Conservation (phyloP, 345 rosid genomes). For the Eucalyptus rudis region DNA sequence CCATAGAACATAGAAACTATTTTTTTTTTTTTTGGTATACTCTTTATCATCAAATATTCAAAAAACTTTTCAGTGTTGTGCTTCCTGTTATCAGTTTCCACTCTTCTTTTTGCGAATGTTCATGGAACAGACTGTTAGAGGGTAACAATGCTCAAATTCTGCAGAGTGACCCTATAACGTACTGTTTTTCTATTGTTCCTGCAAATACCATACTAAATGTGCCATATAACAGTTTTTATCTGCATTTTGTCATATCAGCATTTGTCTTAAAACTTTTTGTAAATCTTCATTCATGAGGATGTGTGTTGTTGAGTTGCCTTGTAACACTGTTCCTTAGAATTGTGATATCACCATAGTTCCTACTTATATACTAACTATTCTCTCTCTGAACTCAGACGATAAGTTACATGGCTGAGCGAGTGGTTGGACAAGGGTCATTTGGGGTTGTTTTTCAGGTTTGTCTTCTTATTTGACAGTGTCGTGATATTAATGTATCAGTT, state of each 20-base stretch:
- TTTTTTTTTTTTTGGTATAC: not conserved
- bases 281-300: not conserved
- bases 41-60: not conserved
- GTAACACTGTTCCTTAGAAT: not conserved
- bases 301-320: not conserved
- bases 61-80: not conserved
- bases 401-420: constrained; percentile 98
- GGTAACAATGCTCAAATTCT: not conserved
- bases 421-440: constrained; percentile 94
- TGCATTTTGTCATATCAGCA: not conserved
- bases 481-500: not conserved
- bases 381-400: constrained; percentile 40
- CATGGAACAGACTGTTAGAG: not conserved
- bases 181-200: not conserved
- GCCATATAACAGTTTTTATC: not conserved
- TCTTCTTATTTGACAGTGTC: not conserved
- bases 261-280: not conserved
- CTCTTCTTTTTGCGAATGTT: not conserved
- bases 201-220: too few relatives aligned
- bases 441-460: constrained; percentile 95
- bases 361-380: not conserved
- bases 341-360: not conserved
- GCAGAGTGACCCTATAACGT: not conserved
- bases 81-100: not conserved
- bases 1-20: not conserved